Evolutionary conservation across 345 rosid species (phyloP).

Genomic region (Turritis glabra): DNA sequence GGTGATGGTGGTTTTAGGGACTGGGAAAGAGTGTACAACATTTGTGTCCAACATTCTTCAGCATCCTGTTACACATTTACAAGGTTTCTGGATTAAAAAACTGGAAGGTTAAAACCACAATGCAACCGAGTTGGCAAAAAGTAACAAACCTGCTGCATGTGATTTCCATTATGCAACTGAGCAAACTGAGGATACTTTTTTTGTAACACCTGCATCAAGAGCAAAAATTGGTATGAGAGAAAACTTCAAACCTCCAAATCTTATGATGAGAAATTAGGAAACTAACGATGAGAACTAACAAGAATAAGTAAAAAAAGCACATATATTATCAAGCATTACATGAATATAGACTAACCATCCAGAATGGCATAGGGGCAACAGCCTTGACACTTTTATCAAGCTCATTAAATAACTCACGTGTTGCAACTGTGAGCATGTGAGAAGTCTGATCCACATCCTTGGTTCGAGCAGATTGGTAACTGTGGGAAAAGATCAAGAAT

Average conservation of each 20-base stretch:
- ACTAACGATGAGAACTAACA: neutral
- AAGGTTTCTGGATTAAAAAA: slow-evolving; percentile 13
- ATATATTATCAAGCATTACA: neutral
- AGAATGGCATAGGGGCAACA: slow-evolving; percentile 85
- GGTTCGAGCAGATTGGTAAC: slow-evolving; percentile 63
- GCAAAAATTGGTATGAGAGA: slow-evolving; percentile 1
- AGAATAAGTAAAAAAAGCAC: neutral
- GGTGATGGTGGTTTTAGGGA: slow-evolving; percentile 57
- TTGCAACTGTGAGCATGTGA: slow-evolving; percentile 77
- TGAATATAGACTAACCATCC: slow-evolving; percentile 57
- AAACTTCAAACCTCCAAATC: neutral
- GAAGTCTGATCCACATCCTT: slow-evolving; percentile 77
- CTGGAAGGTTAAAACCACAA: neutral
- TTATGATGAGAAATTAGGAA: neutral
- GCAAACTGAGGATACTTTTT: slow-evolving; percentile 94
- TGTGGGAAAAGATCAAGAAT: slow-evolving; percentile 30
- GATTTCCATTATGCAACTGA: slow-evolving; percentile 83
- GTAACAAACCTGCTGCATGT: slow-evolving; percentile 88
- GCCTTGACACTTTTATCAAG: slow-evolving; percentile 80
- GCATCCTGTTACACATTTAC: slow-evolving; percentile 59
- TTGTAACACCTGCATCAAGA: slow-evolving; percentile 59
- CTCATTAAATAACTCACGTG: slow-evolving; percentile 67
- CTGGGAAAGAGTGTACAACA: slow-evolving; percentile 78
- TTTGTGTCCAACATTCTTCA: slow-evolving; percentile 94
- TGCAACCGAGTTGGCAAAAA: neutral